These are phyloP conservation scores for Collybia mongolica DNA, from an alignment of 768 basidiomycete genomes.

Conservation along the genomic window DNA sequence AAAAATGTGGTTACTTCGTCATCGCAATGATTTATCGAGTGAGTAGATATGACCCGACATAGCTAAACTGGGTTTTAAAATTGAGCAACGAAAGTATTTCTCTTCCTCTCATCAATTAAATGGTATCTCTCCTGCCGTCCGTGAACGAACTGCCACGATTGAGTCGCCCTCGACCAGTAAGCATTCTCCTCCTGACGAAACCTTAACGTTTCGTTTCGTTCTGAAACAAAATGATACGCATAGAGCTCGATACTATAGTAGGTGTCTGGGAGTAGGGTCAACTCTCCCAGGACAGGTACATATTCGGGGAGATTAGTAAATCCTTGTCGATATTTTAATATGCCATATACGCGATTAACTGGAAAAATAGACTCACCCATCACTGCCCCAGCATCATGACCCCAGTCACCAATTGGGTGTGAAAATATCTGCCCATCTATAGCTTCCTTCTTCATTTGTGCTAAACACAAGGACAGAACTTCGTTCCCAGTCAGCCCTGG, in stretches of 20 bases:
- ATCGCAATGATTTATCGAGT: too few species aligned
- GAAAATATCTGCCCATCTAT: conserved; percentile 50
- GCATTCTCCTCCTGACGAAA: conserved; percentile 46
- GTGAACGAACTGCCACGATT: conserved; percentile 46
- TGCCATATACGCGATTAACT: background rate
- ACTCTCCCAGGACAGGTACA: conserved; percentile 47
- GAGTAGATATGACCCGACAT: too few species aligned
- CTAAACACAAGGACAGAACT: conserved; percentile 37
- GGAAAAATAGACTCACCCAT: conserved; percentile 31
- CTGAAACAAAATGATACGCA: conserved; percentile 46
- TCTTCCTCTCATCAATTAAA: conserved; percentile 30
- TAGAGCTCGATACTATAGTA: conserved; percentile 56
- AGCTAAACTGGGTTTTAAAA: background rate
- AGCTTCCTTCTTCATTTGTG: conserved; percentile 42
- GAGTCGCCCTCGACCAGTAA: conserved; percentile 34
- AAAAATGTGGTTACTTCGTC: too few species aligned
- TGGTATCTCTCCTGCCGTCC: conserved; percentile 50
- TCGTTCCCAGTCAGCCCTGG: conserved; percentile 46
- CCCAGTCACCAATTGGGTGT: conserved; percentile 58
- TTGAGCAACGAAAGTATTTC: conserved; percentile 19
- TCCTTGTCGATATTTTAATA: conserved; percentile 22
- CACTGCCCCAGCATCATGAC: conserved; percentile 50
- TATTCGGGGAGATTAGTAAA: conserved; percentile 41
- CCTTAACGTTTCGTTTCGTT: conserved; percentile 44
- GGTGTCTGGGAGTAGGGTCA: conserved; percentile 45